Percentiles rank a stretch among this genome's conserved stretches.
Conservation (phyloP, 305 asterid genomes). For the Petunia hybrid region DNA sequence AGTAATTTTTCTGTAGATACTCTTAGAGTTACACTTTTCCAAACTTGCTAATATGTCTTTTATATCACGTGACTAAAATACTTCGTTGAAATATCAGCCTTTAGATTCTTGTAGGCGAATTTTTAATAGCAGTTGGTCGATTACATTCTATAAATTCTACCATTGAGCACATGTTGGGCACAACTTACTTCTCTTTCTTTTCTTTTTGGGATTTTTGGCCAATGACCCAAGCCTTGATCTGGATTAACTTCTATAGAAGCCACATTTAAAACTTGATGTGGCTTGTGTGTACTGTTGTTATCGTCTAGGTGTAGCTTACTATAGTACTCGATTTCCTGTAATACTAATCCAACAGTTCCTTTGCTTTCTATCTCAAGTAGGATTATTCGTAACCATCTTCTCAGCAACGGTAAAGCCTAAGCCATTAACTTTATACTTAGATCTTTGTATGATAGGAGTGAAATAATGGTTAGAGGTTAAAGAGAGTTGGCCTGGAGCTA, state of each 20-base stretch:
- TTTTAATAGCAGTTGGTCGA: constrained; percentile 25
- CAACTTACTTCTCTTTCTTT: constrained; percentile 46
- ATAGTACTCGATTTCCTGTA: constrained; percentile 68
- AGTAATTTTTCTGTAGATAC: too few species aligned
- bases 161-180: constrained; percentile 73
- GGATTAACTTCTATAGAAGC: constrained; percentile 35
- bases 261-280: constrained; percentile 34
- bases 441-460: background rate
- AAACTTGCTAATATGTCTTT: too few species aligned
- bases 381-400: constrained; percentile 41
- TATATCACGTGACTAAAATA: too few species aligned
- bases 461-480: background rate
- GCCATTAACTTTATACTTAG: constrained; percentile 45
- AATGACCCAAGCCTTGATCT: constrained; percentile 44
- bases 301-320: constrained; percentile 47
- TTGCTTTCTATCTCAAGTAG: constrained; percentile 54
- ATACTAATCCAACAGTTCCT: constrained; percentile 72
- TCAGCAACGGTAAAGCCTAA: constrained; percentile 38
- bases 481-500: background rate
- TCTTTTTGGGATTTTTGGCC: constrained; percentile 47
- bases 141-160: constrained; percentile 63
- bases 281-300: constrained; percentile 10
- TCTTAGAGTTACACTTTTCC: too few species aligned
- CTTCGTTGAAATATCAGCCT: constrained; percentile 47
- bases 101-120: constrained; percentile 64